Evolutionary conservation across 2,329 filamentous ascomycete genomes (phyloP), one percentile per base, ranked within the genome.

Genomic region (Hypoxylon sp.): DNA sequence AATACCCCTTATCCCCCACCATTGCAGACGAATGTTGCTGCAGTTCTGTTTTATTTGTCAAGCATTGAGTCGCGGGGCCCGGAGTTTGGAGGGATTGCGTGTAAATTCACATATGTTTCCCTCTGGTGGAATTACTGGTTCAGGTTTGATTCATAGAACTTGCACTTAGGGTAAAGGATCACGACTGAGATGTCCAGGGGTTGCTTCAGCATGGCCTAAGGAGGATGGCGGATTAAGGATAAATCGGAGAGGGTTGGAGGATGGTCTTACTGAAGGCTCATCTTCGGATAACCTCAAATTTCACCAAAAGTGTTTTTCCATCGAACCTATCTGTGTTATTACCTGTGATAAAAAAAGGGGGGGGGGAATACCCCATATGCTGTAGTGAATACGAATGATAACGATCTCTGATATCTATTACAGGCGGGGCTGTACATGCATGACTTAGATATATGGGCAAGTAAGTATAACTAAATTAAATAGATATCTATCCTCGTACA

Each of bases 181-280:
- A 50, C 53, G 60, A 43, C 48, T 23, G 43, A 52, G 36, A 60
- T 63, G 49, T 55, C 38, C 10, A 46, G 64, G 61, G 30, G 21
- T 60, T 48, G 41, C 32, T 51, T 66, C n/a, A 41, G 48, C 55
- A 49, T 49, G 30, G 58, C 43, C 11, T 17, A 45, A 34, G 28
- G 41, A 50, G 57, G 57, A 64, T 69, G 28, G 41, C 45, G 57
- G 57, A 64, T 69, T 69, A 69, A 69, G 67, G 64, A 69, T 69
- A 69, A 43, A 51, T 56, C 48, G 28, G 49, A 57, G 21, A 49
- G 23, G 58, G 43, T 60, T 58, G 50, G 49, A 21, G 23, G 32
- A 57, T 38, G 66, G 50, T 60, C 9, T 46, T 38, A n/a, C 34
- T 41, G 28, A 49, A 11, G 51, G 51, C 14, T 34, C 38, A 38